These are phyloP conservation scores for Blepharisma stoltei DNA, from an alignment of 73 alveolate species.

Conservation along the genomic window DNA sequence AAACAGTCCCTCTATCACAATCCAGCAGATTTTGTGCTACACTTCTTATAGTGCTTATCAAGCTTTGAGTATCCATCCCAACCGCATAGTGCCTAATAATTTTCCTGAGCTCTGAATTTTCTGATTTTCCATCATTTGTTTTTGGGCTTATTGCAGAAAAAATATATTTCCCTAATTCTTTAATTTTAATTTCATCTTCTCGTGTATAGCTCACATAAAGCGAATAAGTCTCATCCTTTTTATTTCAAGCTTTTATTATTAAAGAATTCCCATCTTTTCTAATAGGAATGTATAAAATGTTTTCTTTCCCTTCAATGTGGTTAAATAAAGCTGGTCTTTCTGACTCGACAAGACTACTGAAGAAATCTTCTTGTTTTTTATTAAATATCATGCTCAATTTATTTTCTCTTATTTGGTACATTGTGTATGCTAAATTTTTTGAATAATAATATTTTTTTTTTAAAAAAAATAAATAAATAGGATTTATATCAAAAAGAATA, in stretches of 20 bases:
- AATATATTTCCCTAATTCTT: background rate
- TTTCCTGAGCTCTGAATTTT: background rate
- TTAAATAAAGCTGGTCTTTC: background rate
- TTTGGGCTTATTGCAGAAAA: background rate
- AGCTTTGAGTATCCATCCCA: background rate
- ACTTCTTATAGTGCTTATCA: background rate
- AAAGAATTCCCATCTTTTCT: background rate
- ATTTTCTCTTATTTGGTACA: background rate
- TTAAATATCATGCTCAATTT: background rate
- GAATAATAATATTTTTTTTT: too few relatives aligned
- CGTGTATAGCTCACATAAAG: background rate
- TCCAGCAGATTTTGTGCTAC: background rate
- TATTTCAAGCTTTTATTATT: background rate
- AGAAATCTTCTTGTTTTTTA: background rate
- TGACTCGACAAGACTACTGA: background rate
- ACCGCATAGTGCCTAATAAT: background rate
- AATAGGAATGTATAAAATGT: background rate
- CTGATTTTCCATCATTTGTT: background rate
- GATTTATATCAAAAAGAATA: too few relatives aligned
- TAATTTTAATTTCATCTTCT: background rate
- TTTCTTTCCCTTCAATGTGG: background rate
- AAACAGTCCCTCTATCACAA: constrained; percentile 23
- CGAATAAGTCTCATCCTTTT: background rate
- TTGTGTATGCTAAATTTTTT: too few relatives aligned
- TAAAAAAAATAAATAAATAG: too few relatives aligned